Evolutionary conservation across 352 stramenopile species (phyloP).

Genomic region (Stephanocyclus meneghinianus): DNA sequence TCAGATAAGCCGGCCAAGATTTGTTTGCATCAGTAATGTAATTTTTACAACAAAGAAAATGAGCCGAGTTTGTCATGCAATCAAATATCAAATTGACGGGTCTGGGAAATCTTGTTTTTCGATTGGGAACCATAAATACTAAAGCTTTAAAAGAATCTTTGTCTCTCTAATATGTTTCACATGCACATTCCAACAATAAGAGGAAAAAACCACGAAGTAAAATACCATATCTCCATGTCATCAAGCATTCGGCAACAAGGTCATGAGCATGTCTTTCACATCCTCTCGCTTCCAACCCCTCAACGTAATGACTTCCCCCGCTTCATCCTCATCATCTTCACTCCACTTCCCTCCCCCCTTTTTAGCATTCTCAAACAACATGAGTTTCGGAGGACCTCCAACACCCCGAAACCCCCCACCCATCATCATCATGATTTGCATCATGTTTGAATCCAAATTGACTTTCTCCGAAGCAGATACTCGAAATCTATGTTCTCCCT

Average conservation of each 20-base stretch:
- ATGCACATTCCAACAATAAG: no score
- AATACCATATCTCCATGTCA: neutral
- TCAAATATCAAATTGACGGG: neutral
- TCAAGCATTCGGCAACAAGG: slow-evolving; percentile 39
- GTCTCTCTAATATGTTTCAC: neutral
- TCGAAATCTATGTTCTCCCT: slow-evolving; percentile 36
- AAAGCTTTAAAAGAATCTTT: no score
- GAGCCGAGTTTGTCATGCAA: neutral
- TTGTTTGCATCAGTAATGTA: no score
- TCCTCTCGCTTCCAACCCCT: slow-evolving; percentile 49
- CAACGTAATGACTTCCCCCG: slow-evolving; percentile 33
- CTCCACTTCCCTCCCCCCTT: slow-evolving; percentile 34
- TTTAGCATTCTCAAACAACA: slow-evolving; percentile 46
- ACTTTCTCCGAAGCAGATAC: slow-evolving; percentile 14
- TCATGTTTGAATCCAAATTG: neutral
- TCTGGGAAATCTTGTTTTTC: neutral
- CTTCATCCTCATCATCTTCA: slow-evolving; percentile 44
- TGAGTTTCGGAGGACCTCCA: slow-evolving; percentile 31
- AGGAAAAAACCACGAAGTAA: neutral
- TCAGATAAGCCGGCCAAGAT: no score
- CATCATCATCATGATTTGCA: slow-evolving; percentile 28
- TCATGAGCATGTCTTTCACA: slow-evolving; percentile 53
- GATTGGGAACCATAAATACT: no score
- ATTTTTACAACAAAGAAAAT: no score
- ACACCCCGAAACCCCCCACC: slow-evolving; percentile 13